These are phyloP conservation scores for Pyrus pyrifolia DNA, from an alignment of 306 rosid species.

Conservation along the genomic window DNA sequence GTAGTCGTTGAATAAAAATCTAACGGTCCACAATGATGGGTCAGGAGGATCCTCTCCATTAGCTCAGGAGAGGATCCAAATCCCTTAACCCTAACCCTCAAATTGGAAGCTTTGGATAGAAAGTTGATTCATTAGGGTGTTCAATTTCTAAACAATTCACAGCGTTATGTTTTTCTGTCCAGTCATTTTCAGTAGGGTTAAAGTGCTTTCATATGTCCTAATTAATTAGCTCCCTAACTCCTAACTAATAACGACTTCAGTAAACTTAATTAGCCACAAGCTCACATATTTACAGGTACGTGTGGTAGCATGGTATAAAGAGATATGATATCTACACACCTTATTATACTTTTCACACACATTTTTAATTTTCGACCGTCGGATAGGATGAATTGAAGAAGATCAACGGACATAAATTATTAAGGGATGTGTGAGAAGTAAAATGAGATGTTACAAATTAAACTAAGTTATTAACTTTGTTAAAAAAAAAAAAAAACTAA, in stretches of 20 bases:
- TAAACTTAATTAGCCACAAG: background rate
- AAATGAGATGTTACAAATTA: background rate
- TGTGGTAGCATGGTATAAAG: conserved; percentile 7
- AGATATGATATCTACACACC: too few relatives aligned
- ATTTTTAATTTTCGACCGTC: too few relatives aligned
- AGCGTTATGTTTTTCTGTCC: background rate
- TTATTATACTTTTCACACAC: too few relatives aligned
- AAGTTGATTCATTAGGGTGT: background rate
- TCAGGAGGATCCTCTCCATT: too few relatives aligned
- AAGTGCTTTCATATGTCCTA: background rate
- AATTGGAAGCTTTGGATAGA: background rate
- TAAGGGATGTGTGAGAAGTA: too few relatives aligned
- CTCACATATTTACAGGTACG: background rate
- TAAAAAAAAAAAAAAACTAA: too few relatives aligned
- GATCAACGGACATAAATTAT: too few relatives aligned
- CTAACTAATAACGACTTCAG: background rate
- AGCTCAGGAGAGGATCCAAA: too few relatives aligned
- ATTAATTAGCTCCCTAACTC: background rate
- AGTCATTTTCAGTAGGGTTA: background rate
- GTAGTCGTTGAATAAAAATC: too few relatives aligned
- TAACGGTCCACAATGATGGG: too few relatives aligned
- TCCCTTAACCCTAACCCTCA: background rate
- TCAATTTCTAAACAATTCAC: background rate
- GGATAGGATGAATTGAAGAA: too few relatives aligned
- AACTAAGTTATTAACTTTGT: background rate